Percentiles rank a stretch among this genome's conserved stretches.
phyloP scores from a whole-genome alignment of 352 stramenopile genomes.

The Phytopythium mirpurense region DNA sequence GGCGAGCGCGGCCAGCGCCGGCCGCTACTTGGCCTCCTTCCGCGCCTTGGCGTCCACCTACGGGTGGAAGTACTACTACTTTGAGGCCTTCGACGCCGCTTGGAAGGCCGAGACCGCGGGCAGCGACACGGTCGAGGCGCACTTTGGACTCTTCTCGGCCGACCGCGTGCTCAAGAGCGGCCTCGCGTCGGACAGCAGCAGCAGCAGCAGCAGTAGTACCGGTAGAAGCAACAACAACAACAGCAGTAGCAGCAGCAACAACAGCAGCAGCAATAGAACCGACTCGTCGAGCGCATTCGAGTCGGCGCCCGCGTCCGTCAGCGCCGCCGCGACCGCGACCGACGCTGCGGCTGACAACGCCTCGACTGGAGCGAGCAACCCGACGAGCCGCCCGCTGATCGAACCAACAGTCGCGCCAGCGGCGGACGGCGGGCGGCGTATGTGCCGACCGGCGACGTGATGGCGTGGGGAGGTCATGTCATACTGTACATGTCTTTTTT shows the following conservation, averaged over 20 bases:
- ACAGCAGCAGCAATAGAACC: too few relatives aligned
- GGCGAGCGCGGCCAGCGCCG: slow-evolving; percentile 36
- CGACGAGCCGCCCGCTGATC: too few relatives aligned
- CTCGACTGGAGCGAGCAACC: too few relatives aligned
- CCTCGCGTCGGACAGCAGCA: slow-evolving; percentile 9
- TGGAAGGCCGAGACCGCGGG: slow-evolving; percentile 39
- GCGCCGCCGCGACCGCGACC: too few relatives aligned
- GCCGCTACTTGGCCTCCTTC: slow-evolving; percentile 59
- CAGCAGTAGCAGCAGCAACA: background rate
- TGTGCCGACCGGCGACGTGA: too few relatives aligned
- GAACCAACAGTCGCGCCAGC: too few relatives aligned
- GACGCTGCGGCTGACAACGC: too few relatives aligned
- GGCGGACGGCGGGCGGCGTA: too few relatives aligned
- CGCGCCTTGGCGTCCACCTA: slow-evolving; percentile 26
- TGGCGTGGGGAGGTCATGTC: too few relatives aligned
- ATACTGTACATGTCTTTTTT: too few relatives aligned
- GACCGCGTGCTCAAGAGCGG: slow-evolving; percentile 42
- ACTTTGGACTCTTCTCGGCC: slow-evolving; percentile 52
- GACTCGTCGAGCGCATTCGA: too few relatives aligned
- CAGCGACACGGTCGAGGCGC: slow-evolving; percentile 47
- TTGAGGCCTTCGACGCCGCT: slow-evolving; percentile 53
- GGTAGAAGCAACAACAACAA: background rate
- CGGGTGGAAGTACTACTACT: slow-evolving; percentile 69
- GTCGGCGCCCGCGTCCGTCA: too few relatives aligned
- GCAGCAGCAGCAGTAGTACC: background rate